These are phyloP conservation scores for Venustampulla echinocandica DNA, from an alignment of 495 filamentous ascomycete species.

Conservation along the genomic window DNA sequence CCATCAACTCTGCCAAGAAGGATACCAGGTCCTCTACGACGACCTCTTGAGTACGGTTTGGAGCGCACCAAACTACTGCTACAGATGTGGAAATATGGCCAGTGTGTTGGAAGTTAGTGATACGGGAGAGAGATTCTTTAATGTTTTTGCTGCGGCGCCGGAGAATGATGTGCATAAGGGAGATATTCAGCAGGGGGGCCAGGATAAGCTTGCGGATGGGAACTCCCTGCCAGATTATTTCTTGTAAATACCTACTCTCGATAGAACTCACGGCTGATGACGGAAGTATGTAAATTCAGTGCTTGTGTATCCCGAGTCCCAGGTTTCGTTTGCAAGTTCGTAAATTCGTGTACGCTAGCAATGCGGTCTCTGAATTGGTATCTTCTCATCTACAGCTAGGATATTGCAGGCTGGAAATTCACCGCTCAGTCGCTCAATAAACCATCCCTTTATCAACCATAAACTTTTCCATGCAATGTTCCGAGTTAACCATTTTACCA, in stretches of 20 bases:
- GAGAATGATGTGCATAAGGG: slow-evolving; percentile 85
- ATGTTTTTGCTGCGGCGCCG: slow-evolving; percentile 92
- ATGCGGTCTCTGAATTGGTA: not conserved
- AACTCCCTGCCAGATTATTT: slow-evolving; percentile 49
- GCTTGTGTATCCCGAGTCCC: not conserved
- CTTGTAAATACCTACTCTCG: slow-evolving; percentile 27
- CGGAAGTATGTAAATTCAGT: not conserved
- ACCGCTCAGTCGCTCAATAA: no score
- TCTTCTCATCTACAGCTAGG: not conserved
- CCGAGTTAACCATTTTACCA: slow-evolving; percentile 51
- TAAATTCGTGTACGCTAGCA: not conserved
- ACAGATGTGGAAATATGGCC: slow-evolving; percentile 92
- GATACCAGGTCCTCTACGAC: slow-evolving; percentile 91
- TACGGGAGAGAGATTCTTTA: slow-evolving; percentile 84
- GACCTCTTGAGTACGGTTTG: slow-evolving; percentile 91
- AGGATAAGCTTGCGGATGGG: slow-evolving; percentile 40
- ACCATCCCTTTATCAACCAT: no score
- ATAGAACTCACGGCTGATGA: slow-evolving; percentile 23
- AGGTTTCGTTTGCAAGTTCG: not conserved
- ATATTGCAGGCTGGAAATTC: no score
- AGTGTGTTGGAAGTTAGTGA: slow-evolving; percentile 94
- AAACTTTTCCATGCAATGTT: slow-evolving; percentile 2
- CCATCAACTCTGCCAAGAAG: slow-evolving; percentile 95
- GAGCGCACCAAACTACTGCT: slow-evolving; percentile 97
- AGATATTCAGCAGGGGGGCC: slow-evolving; percentile 55